These are phyloP conservation scores for Phytophthora boehmeriae DNA, from an alignment of 352 stramenopile genomes.

Conservation along the genomic window DNA sequence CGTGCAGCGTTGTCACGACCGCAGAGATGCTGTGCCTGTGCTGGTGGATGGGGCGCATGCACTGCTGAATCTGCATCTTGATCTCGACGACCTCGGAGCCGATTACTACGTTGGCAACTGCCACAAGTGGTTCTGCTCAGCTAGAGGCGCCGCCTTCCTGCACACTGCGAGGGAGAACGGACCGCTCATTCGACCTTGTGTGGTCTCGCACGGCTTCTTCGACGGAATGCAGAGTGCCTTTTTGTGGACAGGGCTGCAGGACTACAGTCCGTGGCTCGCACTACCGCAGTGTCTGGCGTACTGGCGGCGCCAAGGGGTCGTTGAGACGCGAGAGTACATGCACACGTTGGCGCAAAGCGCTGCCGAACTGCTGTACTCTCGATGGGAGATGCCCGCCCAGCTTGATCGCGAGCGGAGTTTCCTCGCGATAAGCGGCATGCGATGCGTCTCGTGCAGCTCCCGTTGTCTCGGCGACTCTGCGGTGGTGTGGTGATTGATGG, in stretches of 20 bases:
- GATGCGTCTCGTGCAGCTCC: conserved; percentile 82
- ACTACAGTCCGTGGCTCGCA: conserved; percentile 90
- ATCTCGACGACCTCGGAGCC: conserved; percentile 65
- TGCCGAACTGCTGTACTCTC: conserved; percentile 64
- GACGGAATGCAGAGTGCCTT: conserved; percentile 91
- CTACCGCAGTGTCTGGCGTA: conserved; percentile 86
- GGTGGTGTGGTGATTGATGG: conserved; percentile 28
- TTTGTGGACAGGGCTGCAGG: conserved; percentile 93
- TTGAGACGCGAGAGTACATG: conserved; percentile 64
- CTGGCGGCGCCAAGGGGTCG: conserved; percentile 69
- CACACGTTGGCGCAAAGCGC: conserved; percentile 56
- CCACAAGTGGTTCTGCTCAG: conserved; percentile 95
- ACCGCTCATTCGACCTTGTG: conserved; percentile 58
- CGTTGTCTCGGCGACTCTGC: conserved; percentile 50
- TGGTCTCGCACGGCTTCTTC: conserved; percentile 93
- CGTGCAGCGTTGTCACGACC: conserved; percentile 59
- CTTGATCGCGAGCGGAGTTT: conserved; percentile 40
- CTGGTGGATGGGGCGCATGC: conserved; percentile 93
- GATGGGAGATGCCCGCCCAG: conserved; percentile 57
- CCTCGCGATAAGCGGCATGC: conserved; percentile 66
- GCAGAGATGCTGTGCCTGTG: conserved; percentile 48
- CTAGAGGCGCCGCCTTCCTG: conserved; percentile 88
- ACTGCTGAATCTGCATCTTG: conserved; percentile 80
- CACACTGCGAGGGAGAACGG: conserved; percentile 56
- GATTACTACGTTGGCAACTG: conserved; percentile 95